Conservation (phyloP, 2,329 filamentous ascomycete genomes). For the Penicillium thymicola region DNA sequence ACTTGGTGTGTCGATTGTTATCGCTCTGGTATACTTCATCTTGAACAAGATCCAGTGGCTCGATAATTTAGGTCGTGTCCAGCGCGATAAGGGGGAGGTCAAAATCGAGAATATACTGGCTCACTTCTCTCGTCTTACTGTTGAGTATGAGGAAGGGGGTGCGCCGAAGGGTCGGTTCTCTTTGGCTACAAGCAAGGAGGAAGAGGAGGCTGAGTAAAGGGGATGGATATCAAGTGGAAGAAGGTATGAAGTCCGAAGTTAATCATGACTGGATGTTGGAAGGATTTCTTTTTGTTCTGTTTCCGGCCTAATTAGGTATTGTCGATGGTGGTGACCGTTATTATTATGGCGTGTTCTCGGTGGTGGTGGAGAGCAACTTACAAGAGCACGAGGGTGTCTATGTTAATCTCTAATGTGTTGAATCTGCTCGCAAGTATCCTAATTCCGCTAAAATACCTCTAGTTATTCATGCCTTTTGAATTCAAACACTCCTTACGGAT, state of each 20-base stretch:
- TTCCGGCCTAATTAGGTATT: not conserved
- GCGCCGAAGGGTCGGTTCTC: slow-evolving; percentile 44
- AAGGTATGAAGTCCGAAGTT: not conserved
- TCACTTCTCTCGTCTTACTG: slow-evolving; percentile 47
- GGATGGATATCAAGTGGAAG: not conserved
- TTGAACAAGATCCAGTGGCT: slow-evolving; percentile 46
- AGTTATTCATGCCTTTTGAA: not conserved
- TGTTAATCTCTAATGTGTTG: slow-evolving; percentile 1
- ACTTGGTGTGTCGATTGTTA: slow-evolving; percentile 50
- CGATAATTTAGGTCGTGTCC: slow-evolving; percentile 48
- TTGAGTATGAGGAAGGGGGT: slow-evolving; percentile 50
- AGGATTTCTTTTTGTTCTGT: not conserved
- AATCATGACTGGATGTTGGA: not conserved
- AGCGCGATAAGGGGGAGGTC: slow-evolving; percentile 47
- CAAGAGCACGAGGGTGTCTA: not conserved
- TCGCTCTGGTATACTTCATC: slow-evolving; percentile 50
- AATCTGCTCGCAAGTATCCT: not conserved
- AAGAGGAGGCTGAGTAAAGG: slow-evolving; percentile 43
- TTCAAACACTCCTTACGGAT: not conserved
- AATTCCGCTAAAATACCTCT: not conserved
- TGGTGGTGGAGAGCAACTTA: no score
- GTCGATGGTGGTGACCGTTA: not conserved
- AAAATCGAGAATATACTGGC: slow-evolving; percentile 51
- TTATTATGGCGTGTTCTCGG: not conserved
- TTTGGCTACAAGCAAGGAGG: slow-evolving; percentile 43